A percentile compares a stretch with the other conserved stretches of the same genome.
Evolutionary conservation across 805 yeast genomes (phyloP).

Genomic region (Cyberlindnera japonica): DNA sequence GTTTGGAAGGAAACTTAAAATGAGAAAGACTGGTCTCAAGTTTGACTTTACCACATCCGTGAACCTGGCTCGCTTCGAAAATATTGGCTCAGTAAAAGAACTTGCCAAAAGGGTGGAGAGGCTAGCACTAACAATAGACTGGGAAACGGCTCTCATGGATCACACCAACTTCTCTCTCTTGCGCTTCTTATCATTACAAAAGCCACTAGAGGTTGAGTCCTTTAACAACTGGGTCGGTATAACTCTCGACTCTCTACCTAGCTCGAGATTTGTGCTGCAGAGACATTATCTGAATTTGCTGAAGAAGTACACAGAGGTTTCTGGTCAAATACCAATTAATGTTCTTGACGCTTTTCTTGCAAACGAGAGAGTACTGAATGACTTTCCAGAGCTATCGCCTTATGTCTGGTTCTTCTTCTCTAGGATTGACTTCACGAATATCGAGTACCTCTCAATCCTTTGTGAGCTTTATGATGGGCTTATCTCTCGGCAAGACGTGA

Average conservation of each 20-base stretch:
- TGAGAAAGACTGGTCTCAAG: constrained; percentile 9
- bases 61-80: neutral
- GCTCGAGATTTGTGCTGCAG: constrained; percentile 1
- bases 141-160: constrained; percentile 12
- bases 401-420: constrained; percentile 14
- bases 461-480: constrained; percentile 5
- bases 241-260: constrained; percentile 7
- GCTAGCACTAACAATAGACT: constrained; percentile 7
- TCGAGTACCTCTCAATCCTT: constrained; percentile 5
- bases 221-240: constrained; percentile 15
- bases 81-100: constrained; percentile 4
- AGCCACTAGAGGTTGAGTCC: neutral
- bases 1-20: constrained; percentile 17
- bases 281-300: constrained; percentile 9
- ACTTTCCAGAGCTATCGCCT: constrained; percentile 1
- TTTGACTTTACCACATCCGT: constrained; percentile 10
- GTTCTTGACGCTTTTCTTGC: constrained; percentile 9
- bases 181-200: constrained; percentile 5
- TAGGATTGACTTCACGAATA: constrained; percentile 1
- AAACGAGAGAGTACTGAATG: constrained; percentile 2
- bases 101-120: constrained; percentile 8
- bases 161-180: constrained; percentile 8
- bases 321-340: constrained; percentile 10
- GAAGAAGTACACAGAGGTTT: constrained; percentile 6
- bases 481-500: neutral